Conservation (phyloP, 306 rosid genomes). For the Prunus davidiana region DNA sequence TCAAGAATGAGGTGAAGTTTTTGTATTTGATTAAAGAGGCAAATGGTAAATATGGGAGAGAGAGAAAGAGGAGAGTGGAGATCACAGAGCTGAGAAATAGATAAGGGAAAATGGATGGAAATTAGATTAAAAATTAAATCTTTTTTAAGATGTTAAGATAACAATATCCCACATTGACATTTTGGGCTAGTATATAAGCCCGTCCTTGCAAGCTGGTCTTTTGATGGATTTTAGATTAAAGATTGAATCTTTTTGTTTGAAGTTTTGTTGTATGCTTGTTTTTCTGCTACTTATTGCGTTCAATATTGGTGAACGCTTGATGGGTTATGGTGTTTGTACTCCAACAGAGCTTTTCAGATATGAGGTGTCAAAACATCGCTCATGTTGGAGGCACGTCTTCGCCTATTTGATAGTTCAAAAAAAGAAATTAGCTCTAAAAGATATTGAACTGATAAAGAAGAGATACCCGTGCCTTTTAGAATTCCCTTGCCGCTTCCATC, state of each 20-base stretch:
- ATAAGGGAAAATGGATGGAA: not conserved
- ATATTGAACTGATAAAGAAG: conserved; percentile 7
- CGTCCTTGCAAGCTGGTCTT: not conserved
- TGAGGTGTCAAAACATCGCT: conserved; percentile 21
- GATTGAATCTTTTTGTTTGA: not conserved
- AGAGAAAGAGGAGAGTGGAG: not conserved
- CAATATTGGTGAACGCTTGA: not conserved
- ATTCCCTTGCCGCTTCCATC: conserved; percentile 23
- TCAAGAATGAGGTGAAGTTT: not conserved
- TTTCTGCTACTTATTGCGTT: not conserved
- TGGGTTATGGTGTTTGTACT: conserved; percentile 9
- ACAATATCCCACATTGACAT: not conserved
- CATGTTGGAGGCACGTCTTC: conserved; percentile 24
- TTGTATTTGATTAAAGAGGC: not conserved
- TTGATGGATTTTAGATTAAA: not conserved
- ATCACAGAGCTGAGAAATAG: not conserved
- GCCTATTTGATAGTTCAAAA: conserved; percentile 14
- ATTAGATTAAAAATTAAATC: not conserved
- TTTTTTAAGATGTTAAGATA: not conserved
- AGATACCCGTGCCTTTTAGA: conserved; percentile 15
- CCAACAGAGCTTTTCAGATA: conserved; percentile 16
- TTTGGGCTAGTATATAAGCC: not conserved
- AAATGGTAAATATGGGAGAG: not conserved
- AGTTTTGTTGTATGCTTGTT: not conserved
- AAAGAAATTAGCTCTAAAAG: conserved; percentile 8